Evolutionary conservation across 331 rosid genomes (phyloP), one percentile per base, ranked within the genome.

Genomic region (Malus hybrid): DNA sequence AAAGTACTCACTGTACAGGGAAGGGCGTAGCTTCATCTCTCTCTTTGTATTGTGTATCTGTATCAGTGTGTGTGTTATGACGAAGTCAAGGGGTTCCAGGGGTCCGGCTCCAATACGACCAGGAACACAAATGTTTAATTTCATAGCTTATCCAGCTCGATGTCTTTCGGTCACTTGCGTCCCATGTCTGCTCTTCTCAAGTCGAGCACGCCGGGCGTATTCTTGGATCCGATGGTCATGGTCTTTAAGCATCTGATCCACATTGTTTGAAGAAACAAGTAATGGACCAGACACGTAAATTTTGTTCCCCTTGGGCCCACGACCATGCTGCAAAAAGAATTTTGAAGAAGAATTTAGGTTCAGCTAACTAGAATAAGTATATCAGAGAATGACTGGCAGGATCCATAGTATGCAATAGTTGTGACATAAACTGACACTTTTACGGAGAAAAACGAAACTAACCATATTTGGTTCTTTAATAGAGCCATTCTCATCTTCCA

Each of bases 241-340:
- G 65, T 88, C 95, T 84, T 90, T 87, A 65, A 94, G 90, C 85
- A 91, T 87, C 76, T 88, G 86, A 77, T 91, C 97, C 20, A 88
- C 71, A 73, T 84, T 90, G 86, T 84, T 88, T 44, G 98, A 91
- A 16, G 98, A 80, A 69, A 77, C 79, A 67, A 87, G 76, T 39
- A 94, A 79, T 2, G 99, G 95, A 62, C 97, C 99, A 28, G 97
- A 90, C 64, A 90, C 82, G 65, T 86, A 86, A 31, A 94, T 88
- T 75, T 90, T 88, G 84, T 83, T 88, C 32, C 78, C 88, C 77
- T 65, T 80, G 20, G 85, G 67, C 10, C 87, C 88, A 60, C 61
- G 86, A 61, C 83, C 81, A 33, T 85, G 83, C 98, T 93, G 89
- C 66, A 27, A 65, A 85, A 79, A 73, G 32, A 73, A 57, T 31